phyloP scores from a whole-genome alignment of 441 rosid genomes.

The Eruca vesicaria region DNA sequence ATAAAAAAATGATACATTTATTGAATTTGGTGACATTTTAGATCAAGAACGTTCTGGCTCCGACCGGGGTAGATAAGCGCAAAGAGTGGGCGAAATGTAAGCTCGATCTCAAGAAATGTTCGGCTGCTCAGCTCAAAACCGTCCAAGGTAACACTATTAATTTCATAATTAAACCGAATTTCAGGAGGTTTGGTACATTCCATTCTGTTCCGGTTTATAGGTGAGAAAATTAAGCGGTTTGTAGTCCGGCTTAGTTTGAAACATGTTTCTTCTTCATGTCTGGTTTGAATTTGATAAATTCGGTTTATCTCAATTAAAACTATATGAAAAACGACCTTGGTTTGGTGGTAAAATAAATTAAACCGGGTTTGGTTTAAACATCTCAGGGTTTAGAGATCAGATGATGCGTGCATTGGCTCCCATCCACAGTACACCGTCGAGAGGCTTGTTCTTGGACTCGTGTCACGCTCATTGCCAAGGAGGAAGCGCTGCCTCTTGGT shows the following conservation, averaged over 20 bases:
- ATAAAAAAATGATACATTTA: background rate
- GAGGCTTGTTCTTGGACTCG: slow-evolving; percentile 72
- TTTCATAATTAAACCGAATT: background rate
- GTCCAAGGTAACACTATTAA: slow-evolving; percentile 57
- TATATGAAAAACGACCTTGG: background rate
- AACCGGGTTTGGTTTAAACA: slow-evolving; percentile 10
- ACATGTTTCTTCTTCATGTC: background rate
- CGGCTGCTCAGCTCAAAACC: slow-evolving; percentile 57
- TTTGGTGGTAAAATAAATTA: background rate
- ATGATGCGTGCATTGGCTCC: slow-evolving; percentile 52
- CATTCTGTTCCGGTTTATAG: background rate
- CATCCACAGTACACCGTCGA: slow-evolving; percentile 39
- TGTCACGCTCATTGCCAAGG: slow-evolving; percentile 91
- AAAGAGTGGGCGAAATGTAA: slow-evolving; percentile 76
- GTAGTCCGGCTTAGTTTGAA: background rate
- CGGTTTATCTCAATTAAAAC: background rate
- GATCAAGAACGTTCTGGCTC: slow-evolving; percentile 90
- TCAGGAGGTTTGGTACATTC: background rate
- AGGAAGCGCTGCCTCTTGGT: slow-evolving; percentile 59
- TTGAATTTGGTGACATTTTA: slow-evolving; percentile 16
- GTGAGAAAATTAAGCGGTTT: too few species aligned
- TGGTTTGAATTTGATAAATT: background rate
- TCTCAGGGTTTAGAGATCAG: slow-evolving; percentile 55
- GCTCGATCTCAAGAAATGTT: slow-evolving; percentile 72
- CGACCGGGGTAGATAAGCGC: slow-evolving; percentile 58